phyloP scores from a whole-genome alignment of 2,329 filamentous ascomycete genomes.

The Onygena corvina region DNA sequence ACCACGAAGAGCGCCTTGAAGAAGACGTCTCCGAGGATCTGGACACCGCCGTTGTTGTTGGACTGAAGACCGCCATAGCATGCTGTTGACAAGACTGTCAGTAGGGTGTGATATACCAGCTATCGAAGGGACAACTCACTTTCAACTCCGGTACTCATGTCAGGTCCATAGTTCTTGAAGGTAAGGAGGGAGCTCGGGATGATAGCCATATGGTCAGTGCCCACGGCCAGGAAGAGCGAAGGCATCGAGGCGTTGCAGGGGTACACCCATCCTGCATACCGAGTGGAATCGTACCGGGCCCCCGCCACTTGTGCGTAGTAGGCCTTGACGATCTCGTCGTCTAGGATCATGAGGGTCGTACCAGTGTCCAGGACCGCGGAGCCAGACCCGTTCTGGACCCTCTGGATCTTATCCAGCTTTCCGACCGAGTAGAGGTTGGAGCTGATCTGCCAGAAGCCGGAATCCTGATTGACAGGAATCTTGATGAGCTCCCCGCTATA shows the following conservation, averaged over 20 bases:
- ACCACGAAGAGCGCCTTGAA: constrained; percentile 50
- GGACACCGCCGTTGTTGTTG: constrained; percentile 43
- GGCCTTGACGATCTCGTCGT: constrained; percentile 42
- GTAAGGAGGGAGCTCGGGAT: constrained; percentile 46
- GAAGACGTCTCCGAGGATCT: constrained; percentile 50
- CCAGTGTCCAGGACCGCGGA: constrained; percentile 56
- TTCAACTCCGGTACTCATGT: constrained; percentile 29
- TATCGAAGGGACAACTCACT: constrained; percentile 23
- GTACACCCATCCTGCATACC: constrained; percentile 43
- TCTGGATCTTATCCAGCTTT: constrained; percentile 18
- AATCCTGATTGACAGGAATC: constrained; percentile 47
- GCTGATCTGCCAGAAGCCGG: constrained; percentile 59
- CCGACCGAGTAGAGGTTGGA: constrained; percentile 47
- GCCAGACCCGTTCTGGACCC: constrained; percentile 16
- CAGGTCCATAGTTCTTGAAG: constrained; percentile 42
- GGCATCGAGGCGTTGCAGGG: constrained; percentile 46
- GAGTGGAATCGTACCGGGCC: constrained; percentile 33
- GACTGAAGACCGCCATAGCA: constrained; percentile 51
- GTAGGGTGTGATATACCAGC: background rate
- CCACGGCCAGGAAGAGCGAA: constrained; percentile 45
- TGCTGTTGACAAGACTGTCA: constrained; percentile 25
- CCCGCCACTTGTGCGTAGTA: constrained; percentile 49
- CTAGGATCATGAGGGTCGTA: constrained; percentile 53
- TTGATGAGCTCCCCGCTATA: constrained; percentile 53
- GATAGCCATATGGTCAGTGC: constrained; percentile 38